Conservation (phyloP, 768 basidiomycete genomes). For the Suillus lakei region DNA sequence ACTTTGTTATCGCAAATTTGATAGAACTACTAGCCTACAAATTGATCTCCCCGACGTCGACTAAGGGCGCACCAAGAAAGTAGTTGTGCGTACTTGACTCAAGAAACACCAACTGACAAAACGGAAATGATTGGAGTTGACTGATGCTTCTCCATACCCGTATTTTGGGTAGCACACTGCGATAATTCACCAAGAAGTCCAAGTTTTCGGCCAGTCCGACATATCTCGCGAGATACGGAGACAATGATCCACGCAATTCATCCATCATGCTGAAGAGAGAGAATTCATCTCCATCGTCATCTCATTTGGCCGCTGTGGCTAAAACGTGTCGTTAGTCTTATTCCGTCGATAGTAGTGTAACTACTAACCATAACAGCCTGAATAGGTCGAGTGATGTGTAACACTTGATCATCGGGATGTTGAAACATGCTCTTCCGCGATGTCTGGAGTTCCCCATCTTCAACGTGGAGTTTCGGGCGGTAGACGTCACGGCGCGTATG, state of each 20-base stretch:
- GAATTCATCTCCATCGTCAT: neutral
- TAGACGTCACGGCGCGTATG: neutral
- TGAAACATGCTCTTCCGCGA: neutral
- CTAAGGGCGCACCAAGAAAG: neutral
- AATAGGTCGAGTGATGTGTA: neutral
- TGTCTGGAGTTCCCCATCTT: neutral
- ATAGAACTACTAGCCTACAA: neutral
- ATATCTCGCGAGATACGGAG: neutral
- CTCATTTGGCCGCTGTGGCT: neutral
- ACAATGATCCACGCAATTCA: neutral
- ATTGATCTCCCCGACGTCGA: neutral
- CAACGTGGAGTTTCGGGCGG: too few relatives aligned
- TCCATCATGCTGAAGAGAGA: neutral
- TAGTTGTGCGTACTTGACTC: neutral
- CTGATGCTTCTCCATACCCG: neutral
- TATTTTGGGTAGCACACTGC: neutral
- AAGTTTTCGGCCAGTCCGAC: neutral
- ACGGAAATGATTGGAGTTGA: neutral
- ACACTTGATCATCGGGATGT: neutral
- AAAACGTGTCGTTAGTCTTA: neutral
- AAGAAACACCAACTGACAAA: neutral
- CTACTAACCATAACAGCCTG: neutral
- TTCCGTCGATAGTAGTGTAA: neutral
- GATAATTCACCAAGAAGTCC: neutral
- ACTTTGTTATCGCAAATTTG: neutral